Evolutionary conservation across 2,329 filamentous ascomycete species (phyloP).

Genomic region (Stagonosporopsis vannaccii): DNA sequence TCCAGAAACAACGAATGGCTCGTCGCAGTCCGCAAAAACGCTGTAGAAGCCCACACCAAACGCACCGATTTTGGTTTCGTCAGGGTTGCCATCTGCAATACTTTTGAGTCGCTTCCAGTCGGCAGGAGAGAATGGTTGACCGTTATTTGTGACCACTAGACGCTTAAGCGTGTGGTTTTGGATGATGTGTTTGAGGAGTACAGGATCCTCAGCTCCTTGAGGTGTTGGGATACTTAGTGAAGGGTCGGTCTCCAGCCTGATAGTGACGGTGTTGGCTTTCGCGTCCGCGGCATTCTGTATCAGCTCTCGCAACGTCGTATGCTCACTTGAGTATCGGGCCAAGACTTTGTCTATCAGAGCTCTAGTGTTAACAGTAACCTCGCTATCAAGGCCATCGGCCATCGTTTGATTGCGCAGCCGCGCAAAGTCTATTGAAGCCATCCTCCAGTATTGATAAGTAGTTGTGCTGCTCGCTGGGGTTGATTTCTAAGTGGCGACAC

Average conservation of each 20-base stretch:
- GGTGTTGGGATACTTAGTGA: constrained; percentile 78
- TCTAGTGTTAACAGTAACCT: constrained; percentile 95
- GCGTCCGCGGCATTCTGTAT: constrained; percentile 99
- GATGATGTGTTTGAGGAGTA: constrained; percentile 81
- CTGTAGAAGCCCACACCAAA: constrained; percentile 99
- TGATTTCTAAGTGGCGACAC: background rate
- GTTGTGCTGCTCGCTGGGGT: background rate
- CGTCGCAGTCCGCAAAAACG: constrained; percentile 97
- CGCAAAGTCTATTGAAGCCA: constrained; percentile 61
- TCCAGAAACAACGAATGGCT: constrained; percentile 94
- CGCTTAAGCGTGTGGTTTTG: constrained; percentile 85
- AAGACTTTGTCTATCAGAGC: constrained; percentile 98
- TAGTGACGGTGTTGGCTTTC: constrained; percentile 84
- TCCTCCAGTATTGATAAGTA: constrained; percentile 14
- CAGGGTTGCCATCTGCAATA: constrained; percentile 98
- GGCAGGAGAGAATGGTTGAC: constrained; percentile 82
- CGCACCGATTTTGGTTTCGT: constrained; percentile 98
- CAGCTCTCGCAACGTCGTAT: constrained; percentile 85
- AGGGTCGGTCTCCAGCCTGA: constrained; percentile 90
- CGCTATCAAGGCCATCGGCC: constrained; percentile 90
- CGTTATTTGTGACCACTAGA: constrained; percentile 92
- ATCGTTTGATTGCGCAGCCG: constrained; percentile 86
- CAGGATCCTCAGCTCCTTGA: constrained; percentile 69
- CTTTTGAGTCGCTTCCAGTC: constrained; percentile 95
- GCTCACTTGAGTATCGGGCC: constrained; percentile 95